Base-by-base conservation (phyloP, 768 basidiomycete species). In the Mycena rebaudengoi region DNA sequence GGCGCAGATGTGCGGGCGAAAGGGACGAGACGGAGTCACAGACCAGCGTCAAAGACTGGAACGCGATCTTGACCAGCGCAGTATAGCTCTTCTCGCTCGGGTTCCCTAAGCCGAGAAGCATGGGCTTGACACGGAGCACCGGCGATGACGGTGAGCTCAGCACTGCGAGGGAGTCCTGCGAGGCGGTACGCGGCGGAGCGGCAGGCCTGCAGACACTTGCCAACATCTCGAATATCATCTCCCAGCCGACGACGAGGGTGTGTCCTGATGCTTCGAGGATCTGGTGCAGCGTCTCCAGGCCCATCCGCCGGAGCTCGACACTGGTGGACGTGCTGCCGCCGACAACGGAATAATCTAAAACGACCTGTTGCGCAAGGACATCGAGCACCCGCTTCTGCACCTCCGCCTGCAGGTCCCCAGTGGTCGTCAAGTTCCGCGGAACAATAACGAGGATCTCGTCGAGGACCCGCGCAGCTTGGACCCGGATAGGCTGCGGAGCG, bases 201-300 rank as follows among this genome's bases (percentile, higher is more conserved):
- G 80, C 75, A 1, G 90, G 83, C 49, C 85, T 86, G 75, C 96
- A 98, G 11, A 98, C 94, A 61, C 93, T 95, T 40, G 88, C 88
- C 7, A 99, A 82, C 86, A 98, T 96, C 66, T 90, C 87, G 74
- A 99, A 98, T 68, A 98, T 95, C 0, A 84, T 91, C 68, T 92
- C 90, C 97, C 97, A 99, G 0, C 98, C 97, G 14, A 92, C 87
- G 8, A 96, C 86, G 1, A 99, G 82, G 0, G 95, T 95, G 75
- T 98, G 95, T 0, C 94, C 97, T 0, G 94, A 93, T 1, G 90
- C 88, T 73, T 98, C 94, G 11, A 99, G 80, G 54, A 99, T 96
- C 67, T 92, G 87, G 66, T 96, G 93, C 11, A 99, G 77, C 0
- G 93, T 94, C 70, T 97, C 94, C 53, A 96, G 80, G 0, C 95